Percentiles rank a stretch among this genome's conserved stretches.
These are phyloP conservation scores for Pichia pseudocactophila DNA, from an alignment of 805 yeast species.

Conservation along the genomic window DNA sequence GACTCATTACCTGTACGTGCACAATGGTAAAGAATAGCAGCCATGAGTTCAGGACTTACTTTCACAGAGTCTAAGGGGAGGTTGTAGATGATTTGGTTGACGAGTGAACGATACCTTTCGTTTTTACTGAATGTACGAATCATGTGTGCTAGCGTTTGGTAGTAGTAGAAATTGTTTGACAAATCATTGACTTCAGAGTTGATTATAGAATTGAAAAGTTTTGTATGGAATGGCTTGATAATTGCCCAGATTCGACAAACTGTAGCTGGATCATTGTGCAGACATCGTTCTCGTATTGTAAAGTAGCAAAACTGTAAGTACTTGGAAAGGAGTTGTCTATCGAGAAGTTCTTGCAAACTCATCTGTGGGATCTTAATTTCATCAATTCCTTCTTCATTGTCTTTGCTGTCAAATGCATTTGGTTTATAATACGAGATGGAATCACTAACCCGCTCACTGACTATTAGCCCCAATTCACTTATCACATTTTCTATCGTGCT, in stretches of 20 bases:
- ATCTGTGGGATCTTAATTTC: constrained; percentile 4
- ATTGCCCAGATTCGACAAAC: constrained; percentile 23
- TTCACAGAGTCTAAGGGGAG: constrained; percentile 29
- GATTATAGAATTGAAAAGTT: constrained; percentile 18
- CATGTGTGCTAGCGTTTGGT: constrained; percentile 20
- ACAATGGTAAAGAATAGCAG: constrained; percentile 24
- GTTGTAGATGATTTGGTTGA: constrained; percentile 20
- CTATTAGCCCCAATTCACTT: constrained; percentile 13
- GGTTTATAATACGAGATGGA: constrained; percentile 10
- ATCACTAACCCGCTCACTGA: constrained; percentile 8
- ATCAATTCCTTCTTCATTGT: not conserved
- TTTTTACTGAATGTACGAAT: constrained; percentile 24
- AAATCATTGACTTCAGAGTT: constrained; percentile 21
- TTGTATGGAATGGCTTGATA: constrained; percentile 25
- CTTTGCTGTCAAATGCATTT: not conserved
- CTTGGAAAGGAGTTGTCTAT: constrained; percentile 16
- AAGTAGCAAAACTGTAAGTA: constrained; percentile 24
- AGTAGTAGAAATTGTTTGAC: constrained; percentile 24
- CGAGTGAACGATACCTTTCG: constrained; percentile 21
- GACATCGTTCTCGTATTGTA: constrained; percentile 19
- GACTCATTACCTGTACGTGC: constrained; percentile 20
- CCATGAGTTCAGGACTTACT: constrained; percentile 27
- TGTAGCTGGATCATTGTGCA: constrained; percentile 19
- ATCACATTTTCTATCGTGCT: constrained; percentile 10
- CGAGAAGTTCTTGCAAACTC: constrained; percentile 7